Evolutionary conservation across 768 basidiomycete genomes (phyloP).

Genomic region (Dictyophora rubrovolvata): DNA sequence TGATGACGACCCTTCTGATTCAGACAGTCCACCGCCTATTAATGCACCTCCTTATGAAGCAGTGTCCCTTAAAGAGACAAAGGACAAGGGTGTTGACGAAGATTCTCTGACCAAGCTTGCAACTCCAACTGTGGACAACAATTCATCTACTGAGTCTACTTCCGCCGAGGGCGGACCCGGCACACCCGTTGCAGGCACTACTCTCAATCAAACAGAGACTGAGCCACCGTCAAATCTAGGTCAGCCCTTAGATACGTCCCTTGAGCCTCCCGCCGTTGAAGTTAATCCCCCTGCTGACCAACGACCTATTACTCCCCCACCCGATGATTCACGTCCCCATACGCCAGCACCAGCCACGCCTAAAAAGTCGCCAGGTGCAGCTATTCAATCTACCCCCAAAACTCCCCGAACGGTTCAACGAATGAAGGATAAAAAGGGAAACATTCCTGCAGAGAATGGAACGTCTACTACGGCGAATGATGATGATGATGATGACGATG

Average conservation of each 20-base stretch:
- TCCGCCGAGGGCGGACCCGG: background rate
- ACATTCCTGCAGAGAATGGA: slow-evolving; percentile 10
- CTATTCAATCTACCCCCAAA: background rate
- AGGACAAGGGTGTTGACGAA: background rate
- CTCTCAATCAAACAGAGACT: no score
- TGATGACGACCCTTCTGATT: slow-evolving; percentile 10
- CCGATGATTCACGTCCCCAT: no score
- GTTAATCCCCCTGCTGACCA: background rate
- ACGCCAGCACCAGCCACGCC: background rate
- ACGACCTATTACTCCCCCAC: background rate
- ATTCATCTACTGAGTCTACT: background rate
- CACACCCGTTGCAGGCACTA: background rate
- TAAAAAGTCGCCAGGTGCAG: background rate
- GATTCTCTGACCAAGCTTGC: background rate
- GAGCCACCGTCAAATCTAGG: background rate
- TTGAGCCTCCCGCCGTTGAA: background rate
- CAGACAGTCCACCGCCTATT: background rate
- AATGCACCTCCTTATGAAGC: background rate
- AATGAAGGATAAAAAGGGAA: slow-evolving; percentile 34
- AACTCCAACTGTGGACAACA: background rate
- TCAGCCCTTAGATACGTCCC: background rate
- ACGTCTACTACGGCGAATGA: background rate
- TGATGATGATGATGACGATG: background rate
- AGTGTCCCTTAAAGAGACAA: background rate
- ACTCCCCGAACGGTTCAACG: slow-evolving; percentile 27